Conservation (phyloP, 192 early-diverging fungal species). For the Chytriomyces sp. region DNA sequence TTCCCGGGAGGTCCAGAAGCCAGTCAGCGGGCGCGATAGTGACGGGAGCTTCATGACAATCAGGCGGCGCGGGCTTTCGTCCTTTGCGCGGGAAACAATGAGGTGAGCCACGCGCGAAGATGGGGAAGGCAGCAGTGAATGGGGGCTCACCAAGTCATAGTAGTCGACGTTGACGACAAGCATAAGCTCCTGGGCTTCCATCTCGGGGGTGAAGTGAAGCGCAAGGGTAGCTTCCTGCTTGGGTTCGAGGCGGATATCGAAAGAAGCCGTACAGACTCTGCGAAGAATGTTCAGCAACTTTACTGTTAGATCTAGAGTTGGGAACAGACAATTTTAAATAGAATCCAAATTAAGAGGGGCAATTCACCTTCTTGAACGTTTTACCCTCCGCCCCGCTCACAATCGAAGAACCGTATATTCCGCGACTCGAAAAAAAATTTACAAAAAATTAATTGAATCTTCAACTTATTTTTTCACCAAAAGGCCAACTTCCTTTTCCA, state of each 20-base stretch:
- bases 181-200: constrained; percentile 34
- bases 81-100: constrained; percentile 4
- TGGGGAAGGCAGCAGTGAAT: neutral
- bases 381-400: no score
- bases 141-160: constrained; percentile 25
- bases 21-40: constrained; percentile 23
- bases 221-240: constrained; percentile 28
- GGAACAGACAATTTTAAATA: no score
- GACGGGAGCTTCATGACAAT: constrained; percentile 29
- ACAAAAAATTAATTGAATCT: no score
- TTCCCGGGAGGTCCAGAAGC: constrained; percentile 28
- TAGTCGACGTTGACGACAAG: constrained; percentile 34
- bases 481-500: no score
- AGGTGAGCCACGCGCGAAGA: neutral
- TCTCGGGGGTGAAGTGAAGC: constrained; percentile 26
- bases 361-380: no score
- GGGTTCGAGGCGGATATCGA: constrained; percentile 23
- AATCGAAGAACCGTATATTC: no score
- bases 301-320: no score
- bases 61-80: constrained; percentile 29
- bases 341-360: no score
- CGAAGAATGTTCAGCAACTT: no score
- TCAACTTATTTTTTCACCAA: no score
- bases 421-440: neutral
- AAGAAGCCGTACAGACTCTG: no score